phyloP scores from a whole-genome alignment of 2,329 filamentous ascomycete genomes.

The Cercospora sesami region DNA sequence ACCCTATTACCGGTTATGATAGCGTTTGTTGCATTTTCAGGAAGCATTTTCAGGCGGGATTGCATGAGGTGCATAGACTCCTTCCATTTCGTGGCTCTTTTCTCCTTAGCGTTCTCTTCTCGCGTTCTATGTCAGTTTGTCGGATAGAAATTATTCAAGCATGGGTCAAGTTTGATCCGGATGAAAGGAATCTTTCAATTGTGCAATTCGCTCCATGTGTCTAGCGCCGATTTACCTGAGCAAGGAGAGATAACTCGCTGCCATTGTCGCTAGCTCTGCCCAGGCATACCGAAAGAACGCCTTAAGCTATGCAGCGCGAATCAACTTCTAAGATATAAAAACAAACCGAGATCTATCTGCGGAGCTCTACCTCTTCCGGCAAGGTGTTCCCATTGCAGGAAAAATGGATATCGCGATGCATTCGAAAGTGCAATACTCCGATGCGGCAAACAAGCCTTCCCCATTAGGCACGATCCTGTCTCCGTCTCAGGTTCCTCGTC shows the following conservation, averaged over 20 bases:
- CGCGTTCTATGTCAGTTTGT: not conserved
- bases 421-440: not conserved
- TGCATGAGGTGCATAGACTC: not conserved
- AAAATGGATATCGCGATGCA: not conserved
- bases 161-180: not conserved
- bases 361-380: not conserved
- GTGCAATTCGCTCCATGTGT: not conserved
- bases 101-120: not conserved
- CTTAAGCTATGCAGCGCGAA: not conserved
- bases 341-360: not conserved
- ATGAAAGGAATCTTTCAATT: not conserved
- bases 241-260: not conserved
- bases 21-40: not conserved
- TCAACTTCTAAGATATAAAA: not conserved
- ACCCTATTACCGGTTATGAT: not conserved
- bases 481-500: conserved; percentile 84
- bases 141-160: not conserved
- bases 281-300: not conserved
- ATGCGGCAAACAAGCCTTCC: not conserved
- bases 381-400: not conserved
- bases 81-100: not conserved
- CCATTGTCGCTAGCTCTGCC: not conserved
- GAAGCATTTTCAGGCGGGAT: not conserved
- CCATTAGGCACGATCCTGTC: conserved; percentile 56
- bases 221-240: not conserved